Evolutionary conservation across 2,329 filamentous ascomycete species (phyloP).

Genomic region (Claviceps cyperi): DNA sequence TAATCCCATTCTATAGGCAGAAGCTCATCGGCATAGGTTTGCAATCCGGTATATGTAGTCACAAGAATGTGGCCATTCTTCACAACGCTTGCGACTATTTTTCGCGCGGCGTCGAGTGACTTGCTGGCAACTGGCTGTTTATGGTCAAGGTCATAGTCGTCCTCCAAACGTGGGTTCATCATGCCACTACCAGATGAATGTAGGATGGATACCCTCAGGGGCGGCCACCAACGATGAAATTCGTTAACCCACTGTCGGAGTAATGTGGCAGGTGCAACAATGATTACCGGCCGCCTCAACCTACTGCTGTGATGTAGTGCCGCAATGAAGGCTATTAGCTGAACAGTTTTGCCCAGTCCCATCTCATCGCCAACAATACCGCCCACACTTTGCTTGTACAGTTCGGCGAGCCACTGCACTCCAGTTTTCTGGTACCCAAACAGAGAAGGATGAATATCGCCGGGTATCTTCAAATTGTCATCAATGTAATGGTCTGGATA

Average conservation of each 20-base stretch:
- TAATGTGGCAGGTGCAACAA: conserved; percentile 88
- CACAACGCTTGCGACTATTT: conserved; percentile 69
- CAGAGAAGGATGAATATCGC: conserved; percentile 80
- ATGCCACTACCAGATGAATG: conserved; percentile 95
- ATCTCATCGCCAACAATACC: conserved; percentile 97
- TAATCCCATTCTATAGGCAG: conserved; percentile 83
- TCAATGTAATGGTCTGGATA: conserved; percentile 62
- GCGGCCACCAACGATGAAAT: conserved; percentile 98
- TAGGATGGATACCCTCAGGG: conserved; percentile 85
- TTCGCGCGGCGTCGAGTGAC: conserved; percentile 48
- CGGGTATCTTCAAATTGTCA: conserved; percentile 66
- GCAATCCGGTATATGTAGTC: conserved; percentile 91
- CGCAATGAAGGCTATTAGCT: conserved; percentile 64
- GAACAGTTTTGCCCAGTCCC: conserved; percentile 88
- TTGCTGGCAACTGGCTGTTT: conserved; percentile 19
- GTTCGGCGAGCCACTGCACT: conserved; percentile 88
- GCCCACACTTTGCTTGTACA: conserved; percentile 78
- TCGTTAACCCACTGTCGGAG: conserved; percentile 98
- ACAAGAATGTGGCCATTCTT: conserved; percentile 83
- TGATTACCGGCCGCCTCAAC: conserved; percentile 69
- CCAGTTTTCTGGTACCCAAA: conserved; percentile 97
- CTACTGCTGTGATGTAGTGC: conserved; percentile 84
- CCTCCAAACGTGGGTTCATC: conserved; percentile 60
- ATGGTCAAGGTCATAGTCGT: conserved; percentile 35
- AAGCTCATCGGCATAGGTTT: conserved; percentile 74